Base-by-base conservation (phyloP, 73 alveolate genomes). In the Paramecium tetraurelia region DNA sequence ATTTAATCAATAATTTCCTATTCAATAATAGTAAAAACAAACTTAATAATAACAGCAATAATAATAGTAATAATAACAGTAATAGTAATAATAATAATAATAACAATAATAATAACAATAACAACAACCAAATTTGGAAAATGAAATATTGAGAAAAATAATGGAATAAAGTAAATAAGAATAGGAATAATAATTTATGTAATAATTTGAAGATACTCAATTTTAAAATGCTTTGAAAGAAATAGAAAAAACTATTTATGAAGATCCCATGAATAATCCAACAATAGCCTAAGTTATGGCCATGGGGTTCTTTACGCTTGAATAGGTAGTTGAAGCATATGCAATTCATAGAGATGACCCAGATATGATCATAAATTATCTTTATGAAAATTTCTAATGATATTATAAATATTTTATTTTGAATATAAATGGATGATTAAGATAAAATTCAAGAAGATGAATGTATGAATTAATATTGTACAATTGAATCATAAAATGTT, bases 281-380 rank as follows among this genome's bases (percentile, higher is more conserved):
- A 71, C 63, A 4, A 89, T 89, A 8, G 94, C 94, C 2, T 70
- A 83, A 5, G 94, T 89, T 14, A 83, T 89, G 85, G 84, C 43
- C 18, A 71, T 89, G 92, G 94, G 94, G 8, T 44, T 98, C 44
- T 97, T 95, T 92, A 92, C 98, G 24, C 58, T 95, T 40, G 99
- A 97, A 85, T 97, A 96, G 85, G 99, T 99, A 35, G 57, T 96
- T n/a, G 97, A 95, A 93, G 99, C 99, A 8, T 95, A 92, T 70
- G 89, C 97, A 41, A 92, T 95, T 24, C 96, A 93, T 68, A 99
- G 99, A 16, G 99, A 98, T 86, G 95, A 96, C 90, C 98, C 97
- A 31, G 99, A 98, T 85, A 85, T 95, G 93, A 97, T 97, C 31
- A 85, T 98, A 77, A 96, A 94, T 80, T 98, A 98, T 93, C 94